phyloP scores from a whole-genome alignment of 1,284 basidiomycete genomes.

The Acaromyces ingoldii region DNA sequence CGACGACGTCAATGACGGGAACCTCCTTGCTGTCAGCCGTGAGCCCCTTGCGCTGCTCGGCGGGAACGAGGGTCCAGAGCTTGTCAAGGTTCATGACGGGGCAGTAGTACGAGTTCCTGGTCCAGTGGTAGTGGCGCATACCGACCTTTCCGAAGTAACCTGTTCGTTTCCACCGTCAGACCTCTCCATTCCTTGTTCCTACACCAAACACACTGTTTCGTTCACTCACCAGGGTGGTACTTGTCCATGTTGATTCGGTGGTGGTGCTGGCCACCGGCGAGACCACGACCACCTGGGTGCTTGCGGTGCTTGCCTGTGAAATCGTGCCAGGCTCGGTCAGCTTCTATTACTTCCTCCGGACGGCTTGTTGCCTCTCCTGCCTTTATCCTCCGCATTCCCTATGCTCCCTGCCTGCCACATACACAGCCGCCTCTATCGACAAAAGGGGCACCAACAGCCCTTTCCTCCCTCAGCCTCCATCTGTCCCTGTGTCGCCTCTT shows the following conservation, averaged over 20 bases:
- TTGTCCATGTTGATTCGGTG: slow-evolving; percentile 65
- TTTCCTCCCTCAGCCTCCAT: not conserved
- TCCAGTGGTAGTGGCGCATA: slow-evolving; percentile 98
- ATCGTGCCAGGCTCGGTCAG: no score
- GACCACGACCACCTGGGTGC: slow-evolving; percentile 99
- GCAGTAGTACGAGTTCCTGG: slow-evolving; percentile 81
- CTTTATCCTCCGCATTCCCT: no score
- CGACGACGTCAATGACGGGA: slow-evolving; percentile 51
- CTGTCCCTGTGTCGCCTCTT: not conserved
- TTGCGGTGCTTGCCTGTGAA: slow-evolving; percentile 85
- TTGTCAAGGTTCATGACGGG: slow-evolving; percentile 76
- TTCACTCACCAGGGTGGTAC: slow-evolving; percentile 49
- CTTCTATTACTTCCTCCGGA: not conserved
- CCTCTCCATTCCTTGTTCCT: no score
- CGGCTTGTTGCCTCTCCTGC: not conserved
- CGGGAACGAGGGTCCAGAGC: slow-evolving; percentile 50
- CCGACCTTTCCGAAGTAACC: slow-evolving; percentile 93
- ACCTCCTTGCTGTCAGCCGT: slow-evolving; percentile 43
- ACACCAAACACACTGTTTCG: no score
- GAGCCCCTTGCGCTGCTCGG: slow-evolving; percentile 44
- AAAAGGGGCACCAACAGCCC: no score
- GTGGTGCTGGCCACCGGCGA: slow-evolving; percentile 99
- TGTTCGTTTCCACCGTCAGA: slow-evolving; percentile 14
- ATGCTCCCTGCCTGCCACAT: no score
- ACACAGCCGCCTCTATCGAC: no score